Evolutionary conservation across 208 protist species (phyloP).

Genomic region (Vickermania spadyakhi): DNA sequence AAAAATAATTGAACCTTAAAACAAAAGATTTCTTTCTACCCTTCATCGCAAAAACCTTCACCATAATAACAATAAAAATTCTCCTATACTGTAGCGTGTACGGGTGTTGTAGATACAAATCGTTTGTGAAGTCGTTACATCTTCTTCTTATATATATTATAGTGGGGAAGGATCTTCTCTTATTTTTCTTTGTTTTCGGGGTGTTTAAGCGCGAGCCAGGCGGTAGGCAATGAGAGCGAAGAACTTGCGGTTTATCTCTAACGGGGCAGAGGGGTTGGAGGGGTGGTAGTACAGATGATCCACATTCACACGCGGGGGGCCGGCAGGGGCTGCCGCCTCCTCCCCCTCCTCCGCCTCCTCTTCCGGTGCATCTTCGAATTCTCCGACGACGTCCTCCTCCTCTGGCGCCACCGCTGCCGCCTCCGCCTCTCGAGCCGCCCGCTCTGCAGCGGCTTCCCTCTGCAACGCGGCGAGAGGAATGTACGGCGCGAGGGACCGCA

Average conservation of each 20-base stretch:
- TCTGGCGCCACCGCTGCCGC: background rate
- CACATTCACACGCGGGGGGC: conserved; percentile 1
- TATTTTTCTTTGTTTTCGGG: background rate
- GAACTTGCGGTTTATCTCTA: conserved; percentile 8
- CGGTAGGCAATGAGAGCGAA: conserved; percentile 7
- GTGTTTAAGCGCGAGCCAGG: conserved; percentile 4
- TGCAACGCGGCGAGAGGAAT: conserved; percentile 3
- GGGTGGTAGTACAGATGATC: conserved; percentile 9
- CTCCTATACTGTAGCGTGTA: too few species aligned
- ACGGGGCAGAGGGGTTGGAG: background rate
- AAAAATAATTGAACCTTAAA: too few species aligned
- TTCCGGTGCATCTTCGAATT: background rate
- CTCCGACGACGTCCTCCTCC: background rate
- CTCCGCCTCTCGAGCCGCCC: background rate
- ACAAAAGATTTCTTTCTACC: too few species aligned
- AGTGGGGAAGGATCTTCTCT: too few species aligned
- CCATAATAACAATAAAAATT: too few species aligned
- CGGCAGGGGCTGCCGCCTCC: background rate
- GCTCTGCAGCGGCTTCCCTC: background rate
- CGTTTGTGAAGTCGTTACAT: too few species aligned
- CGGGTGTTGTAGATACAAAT: too few species aligned
- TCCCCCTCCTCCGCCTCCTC: background rate
- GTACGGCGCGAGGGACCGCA: conserved; percentile 15
- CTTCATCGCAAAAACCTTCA: too few species aligned
- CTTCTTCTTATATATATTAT: too few species aligned